These are phyloP conservation scores for Entonaema liquescens DNA, from an alignment of 495 filamentous ascomycete genomes.

Conservation along the genomic window DNA sequence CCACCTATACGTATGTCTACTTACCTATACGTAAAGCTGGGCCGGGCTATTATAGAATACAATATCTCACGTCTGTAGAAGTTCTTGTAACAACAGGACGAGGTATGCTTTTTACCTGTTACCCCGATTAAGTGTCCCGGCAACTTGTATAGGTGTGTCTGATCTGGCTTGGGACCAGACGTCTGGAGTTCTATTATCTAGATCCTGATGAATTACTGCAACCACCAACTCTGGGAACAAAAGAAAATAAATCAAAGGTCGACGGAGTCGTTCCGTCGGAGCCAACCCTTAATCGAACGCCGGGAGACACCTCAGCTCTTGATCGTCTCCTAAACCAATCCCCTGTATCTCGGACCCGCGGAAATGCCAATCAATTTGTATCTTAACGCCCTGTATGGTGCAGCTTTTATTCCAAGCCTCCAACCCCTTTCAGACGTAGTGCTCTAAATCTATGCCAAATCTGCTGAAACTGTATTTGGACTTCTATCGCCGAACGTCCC, in stretches of 20 bases:
- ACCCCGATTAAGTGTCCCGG: background rate
- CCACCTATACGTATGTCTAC: background rate
- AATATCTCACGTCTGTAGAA: background rate
- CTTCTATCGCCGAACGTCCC: background rate
- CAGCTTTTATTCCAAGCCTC: background rate
- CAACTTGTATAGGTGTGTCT: background rate
- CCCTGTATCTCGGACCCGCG: background rate
- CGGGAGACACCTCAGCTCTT: conserved; percentile 63
- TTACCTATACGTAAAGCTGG: background rate
- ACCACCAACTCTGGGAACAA: background rate
- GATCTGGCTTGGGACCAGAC: background rate
- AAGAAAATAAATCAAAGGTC: conserved; percentile 27
- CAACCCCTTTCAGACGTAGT: background rate
- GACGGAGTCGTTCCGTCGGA: background rate
- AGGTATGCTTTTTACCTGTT: background rate
- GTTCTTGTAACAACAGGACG: background rate
- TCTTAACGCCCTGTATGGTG: conserved; percentile 7
- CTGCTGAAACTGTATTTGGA: background rate
- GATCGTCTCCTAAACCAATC: conserved; percentile 50
- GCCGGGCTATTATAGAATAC: background rate
- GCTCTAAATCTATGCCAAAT: conserved; percentile 8
- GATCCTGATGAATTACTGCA: background rate
- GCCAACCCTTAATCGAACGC: conserved; percentile 43
- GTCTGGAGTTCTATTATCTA: background rate
- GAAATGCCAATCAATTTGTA: conserved; percentile 17